These are phyloP conservation scores for Russula abietina DNA, from an alignment of 768 basidiomycete species.

Conservation along the genomic window DNA sequence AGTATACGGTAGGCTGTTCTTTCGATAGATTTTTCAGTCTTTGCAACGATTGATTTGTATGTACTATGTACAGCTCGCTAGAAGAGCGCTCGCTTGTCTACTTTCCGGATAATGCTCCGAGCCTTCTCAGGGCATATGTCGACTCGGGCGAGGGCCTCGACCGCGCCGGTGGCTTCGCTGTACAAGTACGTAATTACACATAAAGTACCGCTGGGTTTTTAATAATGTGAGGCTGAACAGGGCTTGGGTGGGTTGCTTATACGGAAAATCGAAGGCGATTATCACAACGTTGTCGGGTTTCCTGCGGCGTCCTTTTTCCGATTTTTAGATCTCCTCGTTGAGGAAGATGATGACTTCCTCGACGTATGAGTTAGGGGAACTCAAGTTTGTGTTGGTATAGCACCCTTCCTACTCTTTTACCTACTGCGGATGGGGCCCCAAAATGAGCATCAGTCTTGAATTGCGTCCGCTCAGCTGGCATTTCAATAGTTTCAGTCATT, in stretches of 20 bases:
- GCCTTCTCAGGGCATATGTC: slow-evolving; percentile 70
- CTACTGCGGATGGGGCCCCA: background rate
- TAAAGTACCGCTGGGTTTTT: background rate
- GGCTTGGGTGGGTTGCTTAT: slow-evolving; percentile 78
- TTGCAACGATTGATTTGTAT: background rate
- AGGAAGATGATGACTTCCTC: slow-evolving; percentile 74
- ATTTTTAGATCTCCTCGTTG: slow-evolving; percentile 59
- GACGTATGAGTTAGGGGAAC: slow-evolving; percentile 18
- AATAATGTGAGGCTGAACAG: slow-evolving; percentile 32
- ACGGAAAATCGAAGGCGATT: slow-evolving; percentile 84
- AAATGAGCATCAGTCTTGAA: slow-evolving; percentile 1
- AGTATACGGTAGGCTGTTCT: slow-evolving; percentile 47
- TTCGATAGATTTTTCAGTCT: background rate
- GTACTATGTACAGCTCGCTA: slow-evolving; percentile 48
- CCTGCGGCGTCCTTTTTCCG: slow-evolving; percentile 82
- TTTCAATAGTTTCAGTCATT: background rate
- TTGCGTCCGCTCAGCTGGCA: background rate
- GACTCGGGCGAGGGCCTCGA: slow-evolving; percentile 81
- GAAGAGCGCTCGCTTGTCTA: slow-evolving; percentile 79
- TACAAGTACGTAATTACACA: slow-evolving; percentile 56
- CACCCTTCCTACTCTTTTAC: background rate
- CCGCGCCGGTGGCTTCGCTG: slow-evolving; percentile 90
- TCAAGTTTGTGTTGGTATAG: background rate
- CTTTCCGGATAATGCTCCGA: slow-evolving; percentile 56
- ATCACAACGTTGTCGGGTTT: slow-evolving; percentile 88